Percentiles rank a stretch among this genome's conserved stretches.
phyloP scores from a whole-genome alignment of 805 yeast species.

The Kluyveromyces starmeri region DNA sequence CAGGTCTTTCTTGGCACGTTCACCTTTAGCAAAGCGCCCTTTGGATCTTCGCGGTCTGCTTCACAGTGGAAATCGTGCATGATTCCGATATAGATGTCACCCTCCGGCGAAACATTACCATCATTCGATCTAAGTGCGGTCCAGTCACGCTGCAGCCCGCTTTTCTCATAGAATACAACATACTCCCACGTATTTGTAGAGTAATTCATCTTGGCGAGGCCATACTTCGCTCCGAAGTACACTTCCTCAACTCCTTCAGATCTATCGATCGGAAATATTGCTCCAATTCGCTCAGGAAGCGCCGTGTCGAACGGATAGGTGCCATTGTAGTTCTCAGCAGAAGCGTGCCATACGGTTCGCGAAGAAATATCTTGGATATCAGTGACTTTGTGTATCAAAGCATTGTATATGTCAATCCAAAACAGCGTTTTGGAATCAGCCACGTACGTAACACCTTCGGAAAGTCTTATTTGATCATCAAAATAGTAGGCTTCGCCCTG shows the following conservation, averaged over 20 bases:
- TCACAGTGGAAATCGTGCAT: slow-evolving; percentile 51
- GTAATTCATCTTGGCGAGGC: slow-evolving; percentile 51
- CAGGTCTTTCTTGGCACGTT: slow-evolving; percentile 26
- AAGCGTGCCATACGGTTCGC: slow-evolving; percentile 17
- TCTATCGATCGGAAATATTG: slow-evolving; percentile 52
- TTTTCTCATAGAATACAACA: slow-evolving; percentile 28
- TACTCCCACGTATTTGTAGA: slow-evolving; percentile 31
- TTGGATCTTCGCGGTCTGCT: slow-evolving; percentile 24
- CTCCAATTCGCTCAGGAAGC: slow-evolving; percentile 48
- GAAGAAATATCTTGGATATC: slow-evolving; percentile 16
- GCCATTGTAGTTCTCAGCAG: slow-evolving; percentile 35
- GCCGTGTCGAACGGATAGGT: slow-evolving; percentile 11
- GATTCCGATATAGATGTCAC: slow-evolving; percentile 67
- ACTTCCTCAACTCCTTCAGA: slow-evolving; percentile 34
- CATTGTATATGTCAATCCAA: slow-evolving; percentile 36
- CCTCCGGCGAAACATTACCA: slow-evolving; percentile 70
- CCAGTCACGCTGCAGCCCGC: slow-evolving; percentile 26
- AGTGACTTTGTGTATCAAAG: slow-evolving; percentile 29
- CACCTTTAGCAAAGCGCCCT: slow-evolving; percentile 46
- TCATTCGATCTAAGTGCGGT: slow-evolving; percentile 60
- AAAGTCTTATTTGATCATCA: slow-evolving; percentile 31
- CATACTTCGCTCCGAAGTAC: slow-evolving; percentile 54
- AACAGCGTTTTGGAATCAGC: slow-evolving; percentile 40
- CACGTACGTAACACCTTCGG: slow-evolving; percentile 63
- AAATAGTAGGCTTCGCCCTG: slow-evolving; percentile 15